Percentiles rank a stretch among this genome's conserved stretches.
Evolutionary conservation across 2,329 filamentous ascomycete species (phyloP).

Genomic region (Hansfordia pulvinata): DNA sequence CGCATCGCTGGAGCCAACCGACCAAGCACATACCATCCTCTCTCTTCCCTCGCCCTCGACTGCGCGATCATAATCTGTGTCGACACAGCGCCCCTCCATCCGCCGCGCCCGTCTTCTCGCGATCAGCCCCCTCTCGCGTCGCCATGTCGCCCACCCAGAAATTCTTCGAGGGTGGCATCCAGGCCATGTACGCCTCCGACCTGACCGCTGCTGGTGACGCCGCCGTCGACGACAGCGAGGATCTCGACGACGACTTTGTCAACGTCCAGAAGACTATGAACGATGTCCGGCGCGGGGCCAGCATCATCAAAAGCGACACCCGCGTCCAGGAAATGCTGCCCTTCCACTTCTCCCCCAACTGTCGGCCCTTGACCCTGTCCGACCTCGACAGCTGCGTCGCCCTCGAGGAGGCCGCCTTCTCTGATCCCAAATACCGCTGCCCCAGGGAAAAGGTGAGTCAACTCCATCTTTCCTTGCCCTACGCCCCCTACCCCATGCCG

Average conservation of each 20-base stretch:
- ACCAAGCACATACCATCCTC: too few species aligned
- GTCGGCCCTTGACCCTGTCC: slow-evolving; percentile 56
- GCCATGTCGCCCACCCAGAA: too few species aligned
- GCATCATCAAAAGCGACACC: slow-evolving; percentile 17
- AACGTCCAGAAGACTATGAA: slow-evolving; percentile 24
- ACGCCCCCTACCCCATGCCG: too few species aligned
- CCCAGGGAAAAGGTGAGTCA: slow-evolving; percentile 39
- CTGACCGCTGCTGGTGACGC: slow-evolving; percentile 6
- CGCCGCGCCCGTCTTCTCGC: too few species aligned
- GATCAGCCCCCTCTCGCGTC: too few species aligned
- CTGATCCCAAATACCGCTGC: slow-evolving; percentile 32
- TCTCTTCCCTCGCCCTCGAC: too few species aligned
- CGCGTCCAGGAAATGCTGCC: slow-evolving; percentile 29
- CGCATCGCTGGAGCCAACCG: too few species aligned
- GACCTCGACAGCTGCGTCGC: slow-evolving; percentile 47
- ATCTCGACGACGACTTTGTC: slow-evolving; percentile 22
- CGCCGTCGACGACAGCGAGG: slow-evolving; percentile 25
- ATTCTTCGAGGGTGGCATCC: neutral
- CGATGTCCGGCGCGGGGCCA: slow-evolving; percentile 21
- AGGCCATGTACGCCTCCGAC: neutral
- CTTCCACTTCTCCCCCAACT: slow-evolving; percentile 56
- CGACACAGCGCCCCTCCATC: too few species aligned
- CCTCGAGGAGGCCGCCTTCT: slow-evolving; percentile 41
- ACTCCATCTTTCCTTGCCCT: too few species aligned
- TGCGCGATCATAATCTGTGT: too few species aligned